Evolutionary conservation across 129 eudicot species (phyloP), one percentile per base, ranked within the genome.

Genomic region (Lactuca sativa): DNA sequence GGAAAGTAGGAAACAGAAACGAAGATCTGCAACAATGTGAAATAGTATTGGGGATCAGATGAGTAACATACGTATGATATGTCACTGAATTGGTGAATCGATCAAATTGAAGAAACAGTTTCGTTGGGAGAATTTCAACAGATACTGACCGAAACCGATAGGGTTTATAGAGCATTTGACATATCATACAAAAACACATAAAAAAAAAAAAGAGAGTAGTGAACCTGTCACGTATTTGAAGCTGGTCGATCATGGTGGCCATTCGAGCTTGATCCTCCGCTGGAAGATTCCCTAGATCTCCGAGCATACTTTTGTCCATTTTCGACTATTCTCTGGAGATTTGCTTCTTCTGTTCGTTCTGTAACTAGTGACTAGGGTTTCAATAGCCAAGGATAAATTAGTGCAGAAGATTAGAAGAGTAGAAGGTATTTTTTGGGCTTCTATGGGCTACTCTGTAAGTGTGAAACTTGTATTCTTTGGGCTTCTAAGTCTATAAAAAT

Each of bases 151-250:
- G 10, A 15, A 62, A 16, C n/a, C 11, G 43, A 38, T 2, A 16
- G 38, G 15, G 30, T 6, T 53, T 17, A 53, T 12, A 47, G 52
- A 47, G 4, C 4, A 4, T 2, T 47, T 4, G 52, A 12, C 52
- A 47, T 10, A 9, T n/a, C 30, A 43, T 34, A 65, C 40, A 43
- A 21, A 34, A 43, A 10, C 12, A 41, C 34, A 59, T 9, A 57
- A 1, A 57, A 16, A 70, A 17, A 57, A 1, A 57, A 16, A 70
- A 17, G 54, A 21, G 31, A 48, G 10, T 34, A 6, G 21, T 40
- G 17, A 72, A 90, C 91, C 95, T 90, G 91, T 90, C 97, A 9
- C 97, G 97, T 73, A 90, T 44, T 77, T 87, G 97, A 69, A 85
- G 97, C 78, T 87, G 95, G 40, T 90, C 97, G 47, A 90, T 81